A percentile compares a stretch with the other conserved stretches of the same genome.
Conservation (phyloP, 1,284 basidiomycete genomes). For the Sporisorium scitamineum region DNA sequence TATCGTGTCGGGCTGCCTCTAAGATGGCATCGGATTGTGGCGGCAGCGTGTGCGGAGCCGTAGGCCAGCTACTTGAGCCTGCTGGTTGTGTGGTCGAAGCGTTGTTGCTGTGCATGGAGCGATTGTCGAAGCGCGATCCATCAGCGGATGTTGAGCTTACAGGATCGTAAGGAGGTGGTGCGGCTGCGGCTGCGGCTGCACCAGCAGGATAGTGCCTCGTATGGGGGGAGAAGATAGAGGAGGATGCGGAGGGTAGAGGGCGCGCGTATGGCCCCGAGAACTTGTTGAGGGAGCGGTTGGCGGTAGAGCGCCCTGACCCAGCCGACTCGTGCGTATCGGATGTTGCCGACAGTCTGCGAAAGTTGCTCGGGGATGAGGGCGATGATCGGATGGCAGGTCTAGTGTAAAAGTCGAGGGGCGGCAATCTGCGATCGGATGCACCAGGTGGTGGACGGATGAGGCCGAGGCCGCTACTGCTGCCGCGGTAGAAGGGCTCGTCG, state of each 20-base stretch:
- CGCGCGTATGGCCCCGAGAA: slow-evolving; percentile 10
- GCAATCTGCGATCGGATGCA: slow-evolving; percentile 25
- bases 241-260: neutral
- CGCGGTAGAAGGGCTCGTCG: slow-evolving; percentile 40
- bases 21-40: neutral
- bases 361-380: slow-evolving; percentile 28
- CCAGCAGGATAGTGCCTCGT: neutral
- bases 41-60: neutral
- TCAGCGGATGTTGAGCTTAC: neutral
- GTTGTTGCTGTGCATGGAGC: neutral
- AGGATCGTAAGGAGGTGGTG: neutral
- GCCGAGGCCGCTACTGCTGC: slow-evolving; percentile 42
- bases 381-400: slow-evolving; percentile 24
- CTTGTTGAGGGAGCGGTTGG: slow-evolving; percentile 10
- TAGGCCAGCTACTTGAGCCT: neutral
- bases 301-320: slow-evolving; percentile 8
- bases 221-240: neutral
- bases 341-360: slow-evolving; percentile 20
- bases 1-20: neutral
- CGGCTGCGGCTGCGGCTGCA: no score
- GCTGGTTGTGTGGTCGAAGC: neutral
- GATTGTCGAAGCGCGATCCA: slow-evolving; percentile 9
- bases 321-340: slow-evolving; percentile 30
- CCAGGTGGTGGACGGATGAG: slow-evolving; percentile 35
- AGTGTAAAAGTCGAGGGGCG: slow-evolving; percentile 29